Evolutionary conservation across 2,329 filamentous ascomycete genomes (phyloP).

Genomic region (Diplodia mutila): DNA sequence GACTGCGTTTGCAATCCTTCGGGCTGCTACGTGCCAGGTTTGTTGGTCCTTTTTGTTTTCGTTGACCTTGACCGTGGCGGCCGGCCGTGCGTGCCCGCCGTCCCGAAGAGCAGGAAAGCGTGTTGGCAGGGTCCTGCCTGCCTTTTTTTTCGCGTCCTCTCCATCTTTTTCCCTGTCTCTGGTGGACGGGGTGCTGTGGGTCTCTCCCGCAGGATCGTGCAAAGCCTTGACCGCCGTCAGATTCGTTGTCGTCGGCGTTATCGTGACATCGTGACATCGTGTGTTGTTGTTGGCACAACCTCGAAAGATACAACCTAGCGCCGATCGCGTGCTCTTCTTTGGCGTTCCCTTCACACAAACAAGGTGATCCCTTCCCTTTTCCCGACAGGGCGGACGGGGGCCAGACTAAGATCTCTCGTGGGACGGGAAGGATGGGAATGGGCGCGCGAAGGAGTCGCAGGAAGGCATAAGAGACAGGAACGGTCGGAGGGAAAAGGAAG

Average conservation of each 20-base stretch:
- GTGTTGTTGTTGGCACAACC: background rate
- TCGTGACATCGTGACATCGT: too few species aligned
- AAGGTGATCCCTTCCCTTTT: fast-evolving
- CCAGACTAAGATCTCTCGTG: background rate
- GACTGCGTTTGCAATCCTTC: background rate
- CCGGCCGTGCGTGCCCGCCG: background rate
- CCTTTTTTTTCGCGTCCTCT: background rate
- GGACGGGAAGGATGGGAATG: background rate
- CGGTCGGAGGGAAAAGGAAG: background rate
- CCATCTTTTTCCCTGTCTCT: background rate
- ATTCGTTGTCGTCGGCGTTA: background rate
- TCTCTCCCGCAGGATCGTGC: background rate
- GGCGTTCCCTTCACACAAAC: background rate
- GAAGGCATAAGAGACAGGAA: background rate
- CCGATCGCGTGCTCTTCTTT: background rate
- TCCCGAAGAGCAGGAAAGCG: background rate
- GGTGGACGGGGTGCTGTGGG: background rate
- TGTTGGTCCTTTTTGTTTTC: background rate
- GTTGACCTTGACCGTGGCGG: background rate
- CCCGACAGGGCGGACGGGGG: background rate
- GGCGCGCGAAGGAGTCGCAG: background rate
- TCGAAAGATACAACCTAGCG: background rate
- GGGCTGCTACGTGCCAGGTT: background rate
- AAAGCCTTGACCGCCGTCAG: background rate
- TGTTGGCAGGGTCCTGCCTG: background rate